A percentile compares a stretch with the other conserved stretches of the same genome.
Conservation (phyloP, 2,329 filamentous ascomycete genomes). For the Sporothrix brasiliensis region DNA sequence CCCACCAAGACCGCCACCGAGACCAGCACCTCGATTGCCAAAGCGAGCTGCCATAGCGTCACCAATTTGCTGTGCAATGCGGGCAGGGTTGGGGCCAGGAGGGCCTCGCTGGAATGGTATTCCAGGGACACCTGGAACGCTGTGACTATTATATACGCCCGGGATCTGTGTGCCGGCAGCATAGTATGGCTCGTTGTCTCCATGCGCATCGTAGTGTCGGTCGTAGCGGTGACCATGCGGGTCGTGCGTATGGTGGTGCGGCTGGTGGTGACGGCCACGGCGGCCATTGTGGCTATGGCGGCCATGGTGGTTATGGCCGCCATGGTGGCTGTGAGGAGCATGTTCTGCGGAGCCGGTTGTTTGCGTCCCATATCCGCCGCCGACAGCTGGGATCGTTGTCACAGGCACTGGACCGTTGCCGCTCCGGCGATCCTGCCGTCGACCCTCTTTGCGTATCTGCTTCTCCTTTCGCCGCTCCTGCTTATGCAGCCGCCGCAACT, state of each 20-base stretch:
- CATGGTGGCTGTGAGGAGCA: background rate
- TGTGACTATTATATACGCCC: background rate
- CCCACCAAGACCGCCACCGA: background rate
- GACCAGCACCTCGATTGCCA: background rate
- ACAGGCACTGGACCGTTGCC: background rate
- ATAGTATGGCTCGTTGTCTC: background rate
- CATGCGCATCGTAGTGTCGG: background rate
- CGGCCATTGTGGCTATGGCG: background rate
- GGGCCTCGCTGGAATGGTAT: background rate
- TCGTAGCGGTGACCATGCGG: conserved; percentile 15
- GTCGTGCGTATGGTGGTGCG: conserved; percentile 4
- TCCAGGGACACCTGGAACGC: conserved; percentile 21
- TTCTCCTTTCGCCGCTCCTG: conserved; percentile 1
- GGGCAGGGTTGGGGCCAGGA: background rate
- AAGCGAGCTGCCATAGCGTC: conserved; percentile 20
- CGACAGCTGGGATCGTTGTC: background rate
- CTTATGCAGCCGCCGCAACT: conserved; percentile 11
- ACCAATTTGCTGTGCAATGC: conserved; percentile 7
- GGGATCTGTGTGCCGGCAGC: background rate
- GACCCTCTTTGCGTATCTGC: background rate
- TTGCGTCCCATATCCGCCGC: conserved; percentile 7
- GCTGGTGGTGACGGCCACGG: background rate
- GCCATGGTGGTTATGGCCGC: background rate
- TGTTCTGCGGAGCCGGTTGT: background rate
- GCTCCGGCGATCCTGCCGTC: background rate